Evolutionary conservation across 441 rosid genomes (phyloP).

Genomic region (Pelargonium australe): DNA sequence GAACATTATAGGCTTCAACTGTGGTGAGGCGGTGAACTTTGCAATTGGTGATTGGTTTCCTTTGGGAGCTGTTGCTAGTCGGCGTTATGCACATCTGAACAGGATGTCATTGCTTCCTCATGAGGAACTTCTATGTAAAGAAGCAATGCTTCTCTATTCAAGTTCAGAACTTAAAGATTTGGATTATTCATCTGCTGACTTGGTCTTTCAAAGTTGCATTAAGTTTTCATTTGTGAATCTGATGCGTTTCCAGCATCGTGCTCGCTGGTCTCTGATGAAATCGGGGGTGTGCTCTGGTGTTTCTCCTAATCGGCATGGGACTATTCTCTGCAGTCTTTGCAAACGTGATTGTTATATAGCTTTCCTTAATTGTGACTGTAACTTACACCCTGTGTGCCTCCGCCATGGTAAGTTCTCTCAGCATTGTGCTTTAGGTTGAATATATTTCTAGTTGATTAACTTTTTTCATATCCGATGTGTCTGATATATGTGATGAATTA

Average conservation of each 20-base stretch:
- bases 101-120: constrained; percentile 93
- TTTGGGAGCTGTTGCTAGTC: constrained; percentile 84
- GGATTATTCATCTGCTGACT: constrained; percentile 47
- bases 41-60: constrained; percentile 97
- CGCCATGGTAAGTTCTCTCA: constrained; percentile 68
- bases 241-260: constrained; percentile 76
- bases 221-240: constrained; percentile 75
- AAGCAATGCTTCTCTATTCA: constrained; percentile 69
- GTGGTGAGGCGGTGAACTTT: constrained; percentile 99
- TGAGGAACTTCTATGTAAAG: constrained; percentile 92
- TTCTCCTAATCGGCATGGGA: constrained; percentile 45
- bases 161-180: constrained; percentile 51
- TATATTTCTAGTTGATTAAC: background rate
- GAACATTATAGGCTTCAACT: constrained; percentile 69
- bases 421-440: constrained; percentile 13
- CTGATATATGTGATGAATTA: constrained; percentile 14
- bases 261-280: constrained; percentile 75
- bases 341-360: constrained; percentile 92
- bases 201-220: constrained; percentile 46
- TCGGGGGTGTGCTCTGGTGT: constrained; percentile 53
- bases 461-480: constrained; percentile 13
- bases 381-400: constrained; percentile 70
- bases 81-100: constrained; percentile 83
- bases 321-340: constrained; percentile 79
- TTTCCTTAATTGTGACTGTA: constrained; percentile 70